phyloP scores from a whole-genome alignment of 352 stramenopile species.

The Phytophthora hibernalis region DNA sequence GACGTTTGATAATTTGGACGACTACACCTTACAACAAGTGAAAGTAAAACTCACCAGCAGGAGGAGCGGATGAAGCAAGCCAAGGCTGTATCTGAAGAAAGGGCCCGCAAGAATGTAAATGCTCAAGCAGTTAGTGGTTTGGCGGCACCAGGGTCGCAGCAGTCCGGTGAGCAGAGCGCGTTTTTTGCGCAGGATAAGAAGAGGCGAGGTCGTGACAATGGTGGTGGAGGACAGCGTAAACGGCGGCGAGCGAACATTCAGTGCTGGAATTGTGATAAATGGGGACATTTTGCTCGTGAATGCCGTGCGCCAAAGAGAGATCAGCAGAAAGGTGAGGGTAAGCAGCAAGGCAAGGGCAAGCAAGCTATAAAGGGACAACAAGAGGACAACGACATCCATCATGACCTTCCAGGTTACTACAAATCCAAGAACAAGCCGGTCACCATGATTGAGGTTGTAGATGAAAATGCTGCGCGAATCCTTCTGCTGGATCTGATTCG shows the following conservation, averaged over 20 bases:
- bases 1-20: conserved; percentile 19
- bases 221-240: conserved; percentile 2
- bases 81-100: conserved; percentile 2
- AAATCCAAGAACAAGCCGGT: conserved; percentile 5
- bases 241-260: not conserved
- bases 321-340: not conserved
- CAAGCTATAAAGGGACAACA: not conserved
- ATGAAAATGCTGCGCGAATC: not conserved
- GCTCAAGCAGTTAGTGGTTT: not conserved
- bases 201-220: not conserved
- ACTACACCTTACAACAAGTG: conserved; percentile 14
- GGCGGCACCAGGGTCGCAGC: not conserved
- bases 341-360: not conserved
- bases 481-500: not conserved
- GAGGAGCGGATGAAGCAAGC: conserved; percentile 14
- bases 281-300: conserved; percentile 9
- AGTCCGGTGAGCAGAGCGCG: not conserved
- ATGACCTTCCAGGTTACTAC: conserved; percentile 6
- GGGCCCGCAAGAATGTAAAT: not conserved
- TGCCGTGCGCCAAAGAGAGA: conserved; percentile 6
- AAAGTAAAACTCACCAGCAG: conserved; percentile 14
- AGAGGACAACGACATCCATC: not conserved
- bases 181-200: conserved; percentile 1
- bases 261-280: conserved; percentile 20
- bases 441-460: not conserved